Conservation (phyloP, 1,284 basidiomycete genomes). For the Omphalotus olearius region DNA sequence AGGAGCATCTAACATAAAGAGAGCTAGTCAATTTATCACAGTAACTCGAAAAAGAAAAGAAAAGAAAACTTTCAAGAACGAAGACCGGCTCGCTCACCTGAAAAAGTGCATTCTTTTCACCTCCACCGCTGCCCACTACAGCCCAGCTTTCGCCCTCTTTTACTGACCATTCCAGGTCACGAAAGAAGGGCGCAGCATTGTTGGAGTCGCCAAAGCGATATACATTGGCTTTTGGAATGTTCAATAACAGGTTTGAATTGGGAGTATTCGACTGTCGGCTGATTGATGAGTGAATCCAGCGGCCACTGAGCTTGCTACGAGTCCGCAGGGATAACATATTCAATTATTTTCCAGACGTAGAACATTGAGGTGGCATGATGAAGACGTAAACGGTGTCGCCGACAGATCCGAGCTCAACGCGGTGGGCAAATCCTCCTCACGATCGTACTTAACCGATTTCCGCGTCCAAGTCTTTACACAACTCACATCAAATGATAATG, state of each 20-base stretch:
- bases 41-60: conserved; percentile 6
- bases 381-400: no score
- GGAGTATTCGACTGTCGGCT: neutral
- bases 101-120: conserved; percentile 50
- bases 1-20: conserved; percentile 54
- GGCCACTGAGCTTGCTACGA: no score
- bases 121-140: conserved; percentile 55
- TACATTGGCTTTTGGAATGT: conserved; percentile 41
- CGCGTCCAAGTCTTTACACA: no score
- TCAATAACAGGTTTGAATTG: conserved; percentile 19
- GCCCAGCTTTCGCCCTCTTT: conserved; percentile 69
- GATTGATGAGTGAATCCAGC: no score
- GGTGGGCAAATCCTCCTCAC: no score
- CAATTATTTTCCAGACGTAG: no score
- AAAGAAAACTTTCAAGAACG: neutral
- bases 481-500: no score
- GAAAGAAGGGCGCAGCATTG: conserved; percentile 46
- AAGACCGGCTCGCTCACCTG: conserved; percentile 45
- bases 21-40: conserved; percentile 8
- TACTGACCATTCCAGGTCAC: conserved; percentile 55
- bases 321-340: no score
- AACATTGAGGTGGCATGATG: no score
- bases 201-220: conserved; percentile 47
- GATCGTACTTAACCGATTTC: no score
- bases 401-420: no score